phyloP scores from a whole-genome alignment of 192 early-diverging fungal genomes.

The Rhizoclosmatium globosum region DNA sequence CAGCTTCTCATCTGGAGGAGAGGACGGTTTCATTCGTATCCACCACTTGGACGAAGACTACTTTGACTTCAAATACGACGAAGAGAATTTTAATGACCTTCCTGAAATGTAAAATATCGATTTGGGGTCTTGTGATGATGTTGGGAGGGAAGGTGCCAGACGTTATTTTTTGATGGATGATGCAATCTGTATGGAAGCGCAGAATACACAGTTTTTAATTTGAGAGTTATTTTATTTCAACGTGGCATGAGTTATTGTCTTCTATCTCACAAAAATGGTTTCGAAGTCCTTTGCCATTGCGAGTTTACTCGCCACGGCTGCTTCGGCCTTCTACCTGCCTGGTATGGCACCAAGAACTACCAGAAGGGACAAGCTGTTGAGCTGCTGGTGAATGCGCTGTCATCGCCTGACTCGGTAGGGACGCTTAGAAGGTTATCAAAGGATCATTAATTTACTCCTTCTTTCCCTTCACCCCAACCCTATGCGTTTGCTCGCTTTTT shows the following conservation, averaged over 20 bases:
- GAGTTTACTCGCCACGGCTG: conserved; percentile 12
- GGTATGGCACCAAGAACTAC: conserved; percentile 95
- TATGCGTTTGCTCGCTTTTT: neutral
- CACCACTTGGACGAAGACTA: conserved; percentile 97
- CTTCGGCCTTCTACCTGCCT: conserved; percentile 87
- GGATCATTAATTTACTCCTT: neutral
- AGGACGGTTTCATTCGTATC: conserved; percentile 97
- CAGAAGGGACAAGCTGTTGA: conserved; percentile 68
- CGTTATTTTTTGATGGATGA: neutral
- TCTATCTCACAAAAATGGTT: no score
- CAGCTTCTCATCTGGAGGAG: conserved; percentile 93
- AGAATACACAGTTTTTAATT: neutral
- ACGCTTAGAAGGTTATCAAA: neutral
- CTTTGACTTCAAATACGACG: conserved; percentile 82
- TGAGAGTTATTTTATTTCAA: no score
- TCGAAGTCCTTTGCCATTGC: no score
- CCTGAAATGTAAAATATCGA: conserved; percentile 10
- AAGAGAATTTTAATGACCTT: conserved; percentile 44
- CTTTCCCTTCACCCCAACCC: neutral
- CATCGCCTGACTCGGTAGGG: conserved; percentile 69
- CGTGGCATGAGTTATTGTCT: no score
- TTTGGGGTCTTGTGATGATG: neutral
- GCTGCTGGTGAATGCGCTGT: conserved; percentile 88
- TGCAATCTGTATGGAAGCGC: neutral
- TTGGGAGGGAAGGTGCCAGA: neutral